A percentile compares a stretch with the other conserved stretches of the same genome.
Conservation (phyloP, 768 basidiomycete species). For the Tylopilus felleus region DNA sequence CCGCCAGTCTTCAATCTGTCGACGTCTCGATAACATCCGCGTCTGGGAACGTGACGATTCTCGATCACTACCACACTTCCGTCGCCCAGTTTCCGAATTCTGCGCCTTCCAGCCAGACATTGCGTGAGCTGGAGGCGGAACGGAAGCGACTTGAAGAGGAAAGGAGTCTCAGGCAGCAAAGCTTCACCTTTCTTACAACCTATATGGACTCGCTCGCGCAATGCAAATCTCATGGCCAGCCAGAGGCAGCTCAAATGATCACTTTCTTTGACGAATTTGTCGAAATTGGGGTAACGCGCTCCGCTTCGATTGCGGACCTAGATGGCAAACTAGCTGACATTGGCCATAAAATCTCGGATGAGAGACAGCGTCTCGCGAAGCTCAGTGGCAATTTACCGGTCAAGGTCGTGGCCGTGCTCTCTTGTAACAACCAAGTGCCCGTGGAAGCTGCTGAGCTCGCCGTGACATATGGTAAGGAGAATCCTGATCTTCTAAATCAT, state of each 20-base stretch:
- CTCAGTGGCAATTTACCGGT: background rate
- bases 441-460: conserved; percentile 14
- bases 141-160: conserved; percentile 17
- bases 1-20: conserved; percentile 1
- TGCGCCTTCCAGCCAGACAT: background rate
- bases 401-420: conserved; percentile 10
- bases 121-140: conserved; percentile 10
- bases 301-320: conserved; percentile 14
- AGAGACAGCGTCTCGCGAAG: conserved; percentile 5
- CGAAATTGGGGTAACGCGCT: conserved; percentile 18
- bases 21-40: conserved; percentile 12
- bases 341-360: conserved; percentile 8
- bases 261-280: conserved; percentile 23
- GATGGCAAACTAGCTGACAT: conserved; percentile 14
- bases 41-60: conserved; percentile 9
- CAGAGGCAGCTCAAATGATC: conserved; percentile 17
- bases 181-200: conserved; percentile 23
- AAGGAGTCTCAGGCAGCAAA: conserved; percentile 16
- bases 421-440: background rate
- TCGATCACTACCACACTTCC: conserved; percentile 11
- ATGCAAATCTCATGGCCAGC: conserved; percentile 9
- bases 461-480: conserved; percentile 17
- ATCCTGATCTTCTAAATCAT: background rate
- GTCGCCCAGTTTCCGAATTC: background rate
- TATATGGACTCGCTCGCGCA: conserved; percentile 28